Conservation (phyloP, 306 rosid species). For the Hippophae rhamnoides region DNA sequence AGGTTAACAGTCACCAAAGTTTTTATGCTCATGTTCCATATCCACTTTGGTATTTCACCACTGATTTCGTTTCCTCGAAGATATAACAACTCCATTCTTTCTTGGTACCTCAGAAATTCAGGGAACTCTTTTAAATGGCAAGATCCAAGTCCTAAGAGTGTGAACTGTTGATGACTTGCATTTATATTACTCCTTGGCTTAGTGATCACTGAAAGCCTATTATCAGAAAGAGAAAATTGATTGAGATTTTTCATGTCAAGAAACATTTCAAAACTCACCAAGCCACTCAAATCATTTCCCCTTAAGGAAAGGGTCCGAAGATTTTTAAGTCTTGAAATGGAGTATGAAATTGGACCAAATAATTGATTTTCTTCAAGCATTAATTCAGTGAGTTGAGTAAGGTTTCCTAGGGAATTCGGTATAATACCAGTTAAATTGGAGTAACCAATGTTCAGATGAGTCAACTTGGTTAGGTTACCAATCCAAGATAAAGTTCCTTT, state of each 20-base stretch:
- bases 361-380: background rate
- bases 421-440: background rate
- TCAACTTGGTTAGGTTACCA: background rate
- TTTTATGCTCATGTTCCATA: slow-evolving; percentile 12
- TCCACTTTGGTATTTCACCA: slow-evolving; percentile 28
- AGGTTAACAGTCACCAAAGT: background rate
- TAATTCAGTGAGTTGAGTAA: background rate
- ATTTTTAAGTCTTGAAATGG: background rate
- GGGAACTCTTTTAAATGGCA: background rate
- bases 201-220: background rate
- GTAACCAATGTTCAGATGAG: background rate
- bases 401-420: background rate
- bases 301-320: background rate
- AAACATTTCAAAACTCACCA: background rate
- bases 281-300: background rate
- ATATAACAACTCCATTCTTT: background rate
- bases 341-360: background rate
- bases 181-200: background rate
- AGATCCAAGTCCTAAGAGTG: background rate
- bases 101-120: background rate
- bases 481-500: background rate
- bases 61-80: slow-evolving; percentile 11
- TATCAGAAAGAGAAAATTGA: background rate
- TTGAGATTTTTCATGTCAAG: background rate
- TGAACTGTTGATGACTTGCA: background rate